Evolutionary conservation across 1,284 basidiomycete genomes (phyloP), one percentile per base, ranked within the genome.

Genomic region (Cystobasidium pallidum): DNA sequence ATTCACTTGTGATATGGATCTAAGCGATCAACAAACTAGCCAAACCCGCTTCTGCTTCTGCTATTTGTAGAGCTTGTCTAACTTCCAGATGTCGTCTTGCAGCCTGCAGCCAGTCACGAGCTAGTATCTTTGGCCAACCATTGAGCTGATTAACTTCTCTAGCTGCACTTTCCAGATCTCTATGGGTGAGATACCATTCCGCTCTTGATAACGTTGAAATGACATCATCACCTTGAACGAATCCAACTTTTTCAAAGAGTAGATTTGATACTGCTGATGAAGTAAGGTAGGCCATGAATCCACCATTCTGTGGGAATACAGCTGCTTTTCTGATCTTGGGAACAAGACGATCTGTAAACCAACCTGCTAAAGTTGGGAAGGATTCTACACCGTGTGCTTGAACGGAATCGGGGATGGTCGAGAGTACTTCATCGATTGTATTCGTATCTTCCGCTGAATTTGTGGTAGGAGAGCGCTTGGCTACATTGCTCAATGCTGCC

Each of bases 101-200:
- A 77, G 93, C 94, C 75, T 89, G 87, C 71, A 99, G 83, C 95
- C 96, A 99, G 82, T 99, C 96, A 51, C 85, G 83, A 68, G 95
- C 84, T 68, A 99, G 81, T 67, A 87, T 83, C 80, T 89, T 92
- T 2, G 94, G 90, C 78, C 92, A 91, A 0, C 94, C 82, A 74
- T 34, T 47, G 19, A 66, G 39, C 26, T 70, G 67, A 34, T 99
- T 99, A 54, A 98, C 83, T 83, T 98, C 94, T 70, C 95, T 84
- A 41, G 94, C 84, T 15, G 96, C 95, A 75, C 86, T 87, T 78
- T 98, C 94, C 76, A 99, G 83, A 80, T 98, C 91, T 84, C 95
- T 94, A 82, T 94, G 90, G 75, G 90, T 89, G 78, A 99, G 82
- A 79, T 91, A 87, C 82, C 90, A 88, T 82, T 96, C 92, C n/a